phyloP scores from a whole-genome alignment of 352 stramenopile genomes.

The Phytopythium cucurbitacearum region DNA sequence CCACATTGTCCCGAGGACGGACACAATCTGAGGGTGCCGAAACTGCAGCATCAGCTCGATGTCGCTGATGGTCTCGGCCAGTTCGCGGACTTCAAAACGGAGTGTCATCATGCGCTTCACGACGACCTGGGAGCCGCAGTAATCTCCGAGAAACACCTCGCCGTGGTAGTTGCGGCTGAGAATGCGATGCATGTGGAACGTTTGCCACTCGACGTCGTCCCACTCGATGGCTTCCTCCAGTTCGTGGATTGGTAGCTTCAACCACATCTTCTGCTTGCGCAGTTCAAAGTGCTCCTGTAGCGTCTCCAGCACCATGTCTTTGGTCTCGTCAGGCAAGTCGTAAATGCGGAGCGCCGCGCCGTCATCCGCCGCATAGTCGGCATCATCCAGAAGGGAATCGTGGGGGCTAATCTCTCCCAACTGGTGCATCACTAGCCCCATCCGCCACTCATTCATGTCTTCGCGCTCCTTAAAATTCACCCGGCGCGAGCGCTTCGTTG shows the following conservation, averaged over 20 bases:
- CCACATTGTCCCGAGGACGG: slow-evolving; percentile 72
- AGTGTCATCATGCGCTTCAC: slow-evolving; percentile 70
- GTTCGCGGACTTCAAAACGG: slow-evolving; percentile 46
- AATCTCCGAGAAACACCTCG: slow-evolving; percentile 62
- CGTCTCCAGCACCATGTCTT: slow-evolving; percentile 51
- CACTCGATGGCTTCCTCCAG: slow-evolving; percentile 23
- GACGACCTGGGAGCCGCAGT: slow-evolving; percentile 50
- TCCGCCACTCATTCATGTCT: slow-evolving; percentile 61
- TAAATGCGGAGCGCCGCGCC: slow-evolving; percentile 45
- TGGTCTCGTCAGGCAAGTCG: slow-evolving; percentile 48
- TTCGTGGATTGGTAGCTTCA: slow-evolving; percentile 1
- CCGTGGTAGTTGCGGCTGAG: slow-evolving; percentile 57
- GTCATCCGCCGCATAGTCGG: slow-evolving; percentile 18
- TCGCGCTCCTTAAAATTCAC: slow-evolving; percentile 57
- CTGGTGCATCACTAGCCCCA: slow-evolving; percentile 60
- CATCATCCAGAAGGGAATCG: slow-evolving; percentile 24
- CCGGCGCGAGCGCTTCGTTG: slow-evolving; percentile 28
- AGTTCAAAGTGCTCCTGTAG: slow-evolving; percentile 62
- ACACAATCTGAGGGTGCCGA: slow-evolving; percentile 63
- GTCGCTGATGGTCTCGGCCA: slow-evolving; percentile 68
- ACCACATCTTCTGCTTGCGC: slow-evolving; percentile 33
- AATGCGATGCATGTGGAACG: slow-evolving; percentile 58
- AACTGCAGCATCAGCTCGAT: slow-evolving; percentile 57
- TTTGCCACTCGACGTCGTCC: slow-evolving; percentile 54
- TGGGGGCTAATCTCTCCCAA: slow-evolving; percentile 24